Percentiles rank a stretch among this genome's conserved stretches.
phyloP scores from a whole-genome alignment of 257 asterid species.

The Scutellaria barbata region DNA sequence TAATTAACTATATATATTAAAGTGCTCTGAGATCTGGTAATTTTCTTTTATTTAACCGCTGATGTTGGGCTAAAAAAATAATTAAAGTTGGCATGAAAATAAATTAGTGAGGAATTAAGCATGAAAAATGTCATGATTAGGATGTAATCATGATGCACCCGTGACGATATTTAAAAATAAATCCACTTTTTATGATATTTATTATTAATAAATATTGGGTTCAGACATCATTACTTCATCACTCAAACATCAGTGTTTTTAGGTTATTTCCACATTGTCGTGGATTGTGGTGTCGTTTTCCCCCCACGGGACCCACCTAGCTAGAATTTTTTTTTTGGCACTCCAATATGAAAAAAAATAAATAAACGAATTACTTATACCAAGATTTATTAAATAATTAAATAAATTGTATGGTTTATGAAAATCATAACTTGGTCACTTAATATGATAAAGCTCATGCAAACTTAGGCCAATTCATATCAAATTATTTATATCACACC shows the following conservation, averaged over 20 bases:
- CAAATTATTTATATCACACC: no score
- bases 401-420: no score
- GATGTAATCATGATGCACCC: conserved; percentile 44
- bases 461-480: no score
- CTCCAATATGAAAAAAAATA: not conserved
- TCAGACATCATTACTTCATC: conserved; percentile 31
- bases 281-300: not conserved
- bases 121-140: conserved; percentile 25
- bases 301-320: not conserved
- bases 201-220: not conserved
- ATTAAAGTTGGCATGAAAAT: conserved; percentile 13
- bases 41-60: not conserved
- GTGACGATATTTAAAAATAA: conserved; percentile 29
- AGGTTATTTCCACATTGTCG: not conserved
- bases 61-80: not conserved
- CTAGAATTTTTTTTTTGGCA: not conserved
- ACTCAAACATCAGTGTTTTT: conserved; percentile 17
- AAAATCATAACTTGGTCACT: no score
- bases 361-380: no score
- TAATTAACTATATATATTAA: no score
- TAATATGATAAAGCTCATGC: no score
- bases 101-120: not conserved
- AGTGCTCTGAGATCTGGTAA: conserved; percentile 20
- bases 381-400: no score
- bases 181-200: not conserved